Percentiles rank a stretch among this genome's conserved stretches.
These are phyloP conservation scores for Fonsecaea erecta DNA, from an alignment of 2,329 filamentous ascomycete species.

Conservation along the genomic window DNA sequence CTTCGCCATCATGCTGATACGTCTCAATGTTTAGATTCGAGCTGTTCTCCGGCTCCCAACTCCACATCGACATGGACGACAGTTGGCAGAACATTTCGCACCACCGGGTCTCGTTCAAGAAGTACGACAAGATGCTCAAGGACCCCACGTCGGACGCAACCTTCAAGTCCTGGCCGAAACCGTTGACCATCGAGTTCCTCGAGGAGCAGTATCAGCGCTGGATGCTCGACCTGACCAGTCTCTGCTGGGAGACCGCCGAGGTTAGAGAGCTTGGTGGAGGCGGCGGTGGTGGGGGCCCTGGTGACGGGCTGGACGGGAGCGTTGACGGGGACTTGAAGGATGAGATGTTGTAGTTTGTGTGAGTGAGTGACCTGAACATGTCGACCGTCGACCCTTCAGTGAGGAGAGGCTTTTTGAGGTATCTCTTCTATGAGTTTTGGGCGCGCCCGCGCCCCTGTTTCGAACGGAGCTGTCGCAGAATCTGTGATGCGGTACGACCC, in stretches of 20 bases:
- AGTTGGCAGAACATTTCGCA: conserved; percentile 38
- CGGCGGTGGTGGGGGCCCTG: conserved; percentile 13
- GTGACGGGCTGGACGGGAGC: conserved; percentile 18
- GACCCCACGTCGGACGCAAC: conserved; percentile 31
- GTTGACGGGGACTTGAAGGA: conserved; percentile 27
- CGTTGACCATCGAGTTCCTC: conserved; percentile 38
- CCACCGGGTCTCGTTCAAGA: conserved; percentile 36
- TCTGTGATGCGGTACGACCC: not conserved
- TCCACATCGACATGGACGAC: conserved; percentile 39
- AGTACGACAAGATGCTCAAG: conserved; percentile 36
- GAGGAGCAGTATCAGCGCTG: conserved; percentile 37
- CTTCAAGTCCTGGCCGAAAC: conserved; percentile 37
- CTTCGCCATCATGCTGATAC: too few relatives aligned
- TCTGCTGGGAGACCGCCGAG: conserved; percentile 37
- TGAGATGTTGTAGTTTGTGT: conserved; percentile 25
- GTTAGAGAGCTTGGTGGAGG: conserved; percentile 35
- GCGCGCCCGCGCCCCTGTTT: conserved; percentile 3
- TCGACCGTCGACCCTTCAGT: not conserved
- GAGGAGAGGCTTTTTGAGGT: not conserved
- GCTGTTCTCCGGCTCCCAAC: conserved; percentile 36
- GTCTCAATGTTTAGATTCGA: conserved; percentile 31
- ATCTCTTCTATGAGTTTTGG: not conserved
- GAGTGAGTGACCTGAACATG: not conserved
- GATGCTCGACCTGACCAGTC: conserved; percentile 34
- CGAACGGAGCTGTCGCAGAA: conserved; percentile 3